Base-by-base conservation (phyloP, 2,329 filamentous ascomycete species). In the Trichoderma sp. region DNA sequence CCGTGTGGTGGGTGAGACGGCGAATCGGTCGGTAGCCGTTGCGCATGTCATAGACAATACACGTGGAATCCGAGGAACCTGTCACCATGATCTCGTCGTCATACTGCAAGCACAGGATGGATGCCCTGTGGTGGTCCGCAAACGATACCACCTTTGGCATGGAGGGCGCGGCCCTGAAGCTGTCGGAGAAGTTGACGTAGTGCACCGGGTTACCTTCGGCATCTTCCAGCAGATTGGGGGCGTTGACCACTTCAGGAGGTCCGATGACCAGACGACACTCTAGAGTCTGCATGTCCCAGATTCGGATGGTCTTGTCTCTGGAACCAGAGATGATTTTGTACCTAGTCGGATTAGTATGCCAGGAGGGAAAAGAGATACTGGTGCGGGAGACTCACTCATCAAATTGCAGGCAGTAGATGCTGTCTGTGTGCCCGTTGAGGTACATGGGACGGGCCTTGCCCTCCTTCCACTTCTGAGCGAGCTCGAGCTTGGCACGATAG, bases 401-500 rank as follows among this genome's bases (percentile, higher is more conserved):
- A 75, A 98, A 99, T 74, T 99, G 95, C 64, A 96, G 86, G 77
- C 95, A 99, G 79, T 99, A 99, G 65, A 99, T 96, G 69, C 93
- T 97, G 76, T 99, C 95, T 28, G 89, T 88, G 75, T 99, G 95
- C 2, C 95, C 95, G 72, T 95, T 92, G 24, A 99, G 84, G 76
- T 97, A 98, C 64, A 96, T 88, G 0, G 92, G 89, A 52, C 87
- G 89, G 9, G 93, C 91, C 69, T 89, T 88, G 64, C 91, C 90
- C 58, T 88, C 81, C 71, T 86, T 88, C 95, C 95, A 99, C 68
- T 91, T 87, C 69, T 83, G 81, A 70, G 92, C 89, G 67, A 99
- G 83, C 68, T 90, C 85, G 67, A 88, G 85, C 70, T 91, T 89
- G 51, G 91, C 89, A 70, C 87, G 83, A 76, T 93, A 97, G 74